Evolutionary conservation across 768 basidiomycete genomes (phyloP).

Genomic region (Lactifluus piperatus): DNA sequence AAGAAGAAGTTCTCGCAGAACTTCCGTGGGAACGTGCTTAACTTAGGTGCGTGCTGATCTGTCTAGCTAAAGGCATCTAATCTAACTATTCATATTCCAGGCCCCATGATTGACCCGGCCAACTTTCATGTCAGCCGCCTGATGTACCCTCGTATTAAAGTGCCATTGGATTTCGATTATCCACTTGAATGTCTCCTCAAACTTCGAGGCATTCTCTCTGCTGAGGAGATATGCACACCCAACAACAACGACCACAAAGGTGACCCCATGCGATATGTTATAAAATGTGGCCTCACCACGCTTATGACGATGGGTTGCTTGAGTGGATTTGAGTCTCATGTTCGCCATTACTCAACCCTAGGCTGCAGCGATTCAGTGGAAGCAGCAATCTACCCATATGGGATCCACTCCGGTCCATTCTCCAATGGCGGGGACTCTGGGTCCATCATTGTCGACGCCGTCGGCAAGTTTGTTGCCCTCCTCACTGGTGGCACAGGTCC

Average conservation of each 20-base stretch:
- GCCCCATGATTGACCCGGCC: not conserved
- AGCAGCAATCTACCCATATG: not conserved
- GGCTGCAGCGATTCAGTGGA: not conserved
- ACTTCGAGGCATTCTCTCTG: not conserved
- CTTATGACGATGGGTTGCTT: not conserved
- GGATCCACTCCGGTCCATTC: not conserved
- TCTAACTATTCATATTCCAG: not conserved
- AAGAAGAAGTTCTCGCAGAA: not conserved
- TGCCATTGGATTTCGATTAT: not conserved
- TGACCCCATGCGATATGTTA: not conserved
- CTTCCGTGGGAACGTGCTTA: not conserved
- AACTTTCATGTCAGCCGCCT: not conserved
- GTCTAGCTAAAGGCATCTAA: not conserved
- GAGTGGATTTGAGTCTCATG: not conserved
- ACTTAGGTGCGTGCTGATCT: not conserved
- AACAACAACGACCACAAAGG: not conserved
- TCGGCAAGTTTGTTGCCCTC: conserved; percentile 15
- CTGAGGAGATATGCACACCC: not conserved
- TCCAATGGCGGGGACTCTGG: not conserved
- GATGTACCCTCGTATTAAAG: not conserved
- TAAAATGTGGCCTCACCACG: not conserved
- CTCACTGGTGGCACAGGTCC: conserved; percentile 20
- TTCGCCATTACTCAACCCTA: not conserved
- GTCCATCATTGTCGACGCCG: not conserved
- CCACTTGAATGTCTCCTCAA: not conserved